phyloP scores from a whole-genome alignment of 441 rosid genomes.

The Corymbia citriodora region DNA sequence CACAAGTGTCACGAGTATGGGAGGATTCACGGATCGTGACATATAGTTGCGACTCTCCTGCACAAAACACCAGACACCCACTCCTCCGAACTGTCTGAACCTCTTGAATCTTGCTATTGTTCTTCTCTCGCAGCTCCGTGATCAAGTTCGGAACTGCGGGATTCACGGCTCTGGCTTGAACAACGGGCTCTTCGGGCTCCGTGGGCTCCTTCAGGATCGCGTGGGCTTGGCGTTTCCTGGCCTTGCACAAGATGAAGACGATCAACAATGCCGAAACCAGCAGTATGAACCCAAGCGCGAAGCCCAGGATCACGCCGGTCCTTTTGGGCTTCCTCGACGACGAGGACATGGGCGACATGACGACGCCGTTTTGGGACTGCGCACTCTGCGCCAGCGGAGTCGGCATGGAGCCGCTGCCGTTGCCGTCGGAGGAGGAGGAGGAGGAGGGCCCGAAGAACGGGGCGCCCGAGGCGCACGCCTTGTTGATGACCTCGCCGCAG shows the following conservation, averaged over 20 bases:
- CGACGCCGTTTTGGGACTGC: constrained; percentile 40
- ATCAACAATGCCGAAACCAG: constrained; percentile 32
- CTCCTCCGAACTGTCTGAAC: constrained; percentile 30
- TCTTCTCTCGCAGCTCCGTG: neutral
- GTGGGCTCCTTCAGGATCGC: neutral
- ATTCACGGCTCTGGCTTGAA: neutral
- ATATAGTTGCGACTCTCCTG: constrained; percentile 52
- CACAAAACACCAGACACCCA: constrained; percentile 64
- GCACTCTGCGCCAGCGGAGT: constrained; percentile 48
- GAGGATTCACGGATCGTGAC: too few species aligned
- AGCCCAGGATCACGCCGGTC: constrained; percentile 38
- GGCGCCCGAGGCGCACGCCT: too few species aligned
- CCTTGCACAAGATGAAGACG: constrained; percentile 27
- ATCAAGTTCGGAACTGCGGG: neutral
- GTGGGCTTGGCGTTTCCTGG: constrained; percentile 17
- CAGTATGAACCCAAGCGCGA: constrained; percentile 39
- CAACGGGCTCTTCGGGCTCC: neutral
- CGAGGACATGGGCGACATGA: constrained; percentile 27
- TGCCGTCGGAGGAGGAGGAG: neutral
- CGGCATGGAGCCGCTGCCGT: constrained; percentile 25
- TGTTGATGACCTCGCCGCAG: too few species aligned
- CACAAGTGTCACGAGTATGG: too few species aligned
- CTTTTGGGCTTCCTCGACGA: constrained; percentile 22
- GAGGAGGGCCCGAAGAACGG: too few species aligned
- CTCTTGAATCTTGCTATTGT: constrained; percentile 31